Percentiles rank a stretch among this genome's conserved stretches.
Evolutionary conservation across 1,139 yeast species (phyloP).

Genomic region (Geotrichum cucujoidarum): DNA sequence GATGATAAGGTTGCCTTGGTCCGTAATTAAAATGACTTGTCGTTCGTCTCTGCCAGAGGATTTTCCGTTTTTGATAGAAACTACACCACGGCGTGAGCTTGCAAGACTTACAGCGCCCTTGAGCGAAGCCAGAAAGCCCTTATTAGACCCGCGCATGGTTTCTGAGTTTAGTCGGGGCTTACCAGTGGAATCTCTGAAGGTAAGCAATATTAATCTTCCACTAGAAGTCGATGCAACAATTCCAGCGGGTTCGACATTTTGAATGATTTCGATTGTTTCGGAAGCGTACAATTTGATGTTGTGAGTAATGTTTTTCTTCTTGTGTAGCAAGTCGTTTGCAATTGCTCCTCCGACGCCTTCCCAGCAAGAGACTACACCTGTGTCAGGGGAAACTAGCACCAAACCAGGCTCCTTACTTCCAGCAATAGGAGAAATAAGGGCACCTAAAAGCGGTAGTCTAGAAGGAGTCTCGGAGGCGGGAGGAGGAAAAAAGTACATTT

Average conservation of each 20-base stretch:
- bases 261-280: constrained; percentile 48
- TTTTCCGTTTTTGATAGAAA: constrained; percentile 56
- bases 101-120: constrained; percentile 31
- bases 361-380: constrained; percentile 58
- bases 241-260: constrained; percentile 72
- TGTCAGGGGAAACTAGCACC: constrained; percentile 50
- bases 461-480: constrained; percentile 21
- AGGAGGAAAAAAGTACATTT: constrained; percentile 44
- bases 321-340: constrained; percentile 53
- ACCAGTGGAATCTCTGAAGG: constrained; percentile 65
- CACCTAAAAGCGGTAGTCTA: constrained; percentile 49
- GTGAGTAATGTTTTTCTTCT: constrained; percentile 40
- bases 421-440: constrained; percentile 61
- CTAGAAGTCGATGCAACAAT: constrained; percentile 64
- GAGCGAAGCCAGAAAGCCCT: constrained; percentile 33
- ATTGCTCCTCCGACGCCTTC: constrained; percentile 66
- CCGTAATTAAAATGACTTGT: constrained; percentile 40
- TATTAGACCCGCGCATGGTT: constrained; percentile 32
- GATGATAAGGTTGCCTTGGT: constrained; percentile 42
- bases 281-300: constrained; percentile 38
- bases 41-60: constrained; percentile 51
- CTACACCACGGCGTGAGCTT: constrained; percentile 46
- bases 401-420: constrained; percentile 66
- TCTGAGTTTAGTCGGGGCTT: constrained; percentile 42
- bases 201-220: constrained; percentile 59